phyloP scores from a whole-genome alignment of 805 yeast genomes.

The Myxozyma vanderwaltii region DNA sequence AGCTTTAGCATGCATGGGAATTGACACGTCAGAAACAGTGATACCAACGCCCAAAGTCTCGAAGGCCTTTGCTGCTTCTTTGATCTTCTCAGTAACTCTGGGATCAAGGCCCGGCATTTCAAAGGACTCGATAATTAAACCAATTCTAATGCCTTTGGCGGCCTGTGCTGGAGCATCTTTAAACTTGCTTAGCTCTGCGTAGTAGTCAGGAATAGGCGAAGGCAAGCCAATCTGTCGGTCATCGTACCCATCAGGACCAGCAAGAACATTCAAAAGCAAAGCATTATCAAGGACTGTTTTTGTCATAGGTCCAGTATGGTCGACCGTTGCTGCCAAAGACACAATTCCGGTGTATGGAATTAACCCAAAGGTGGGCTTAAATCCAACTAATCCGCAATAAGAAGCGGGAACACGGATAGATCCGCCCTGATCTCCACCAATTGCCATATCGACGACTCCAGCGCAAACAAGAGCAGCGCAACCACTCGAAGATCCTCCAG shows the following conservation, averaged over 20 bases:
- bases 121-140: conserved; percentile 44
- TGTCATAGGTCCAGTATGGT: conserved; percentile 49
- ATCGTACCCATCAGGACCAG: conserved; percentile 46
- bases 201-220: conserved; percentile 31
- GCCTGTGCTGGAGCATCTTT: conserved; percentile 26
- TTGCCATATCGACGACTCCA: conserved; percentile 47
- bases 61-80: conserved; percentile 41
- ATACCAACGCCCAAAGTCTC: conserved; percentile 45
- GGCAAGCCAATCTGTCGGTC: conserved; percentile 42
- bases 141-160: conserved; percentile 43
- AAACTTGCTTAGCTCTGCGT: conserved; percentile 26
- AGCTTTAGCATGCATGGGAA: conserved; percentile 45
- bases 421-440: conserved; percentile 60
- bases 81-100: conserved; percentile 39
- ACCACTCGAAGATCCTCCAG: conserved; percentile 61
- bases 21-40: conserved; percentile 43
- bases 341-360: conserved; percentile 47
- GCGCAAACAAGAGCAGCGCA: conserved; percentile 57
- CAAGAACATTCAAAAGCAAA: conserved; percentile 41
- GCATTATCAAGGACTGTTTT: conserved; percentile 44
- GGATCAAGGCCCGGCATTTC: conserved; percentile 44
- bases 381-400: conserved; percentile 47
- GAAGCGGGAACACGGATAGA: conserved; percentile 53
- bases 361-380: conserved; percentile 52
- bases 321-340: conserved; percentile 43